Conservation (phyloP, 441 rosid species). For the Melastoma candidum region DNA sequence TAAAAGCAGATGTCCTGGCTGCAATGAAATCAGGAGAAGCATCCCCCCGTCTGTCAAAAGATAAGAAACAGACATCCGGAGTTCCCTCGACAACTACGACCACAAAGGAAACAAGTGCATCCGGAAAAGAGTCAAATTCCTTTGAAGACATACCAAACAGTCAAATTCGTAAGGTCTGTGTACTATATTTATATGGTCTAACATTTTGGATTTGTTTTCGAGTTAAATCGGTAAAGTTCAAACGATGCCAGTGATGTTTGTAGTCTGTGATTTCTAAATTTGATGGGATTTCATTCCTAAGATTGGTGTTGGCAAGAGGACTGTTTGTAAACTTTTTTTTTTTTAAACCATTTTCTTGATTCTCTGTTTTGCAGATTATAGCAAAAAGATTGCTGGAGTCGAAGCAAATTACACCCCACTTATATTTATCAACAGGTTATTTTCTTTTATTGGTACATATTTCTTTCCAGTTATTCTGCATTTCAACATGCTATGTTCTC, state of each 20-base stretch:
- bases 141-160: conserved; percentile 83
- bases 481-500: no score
- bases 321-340: no score
- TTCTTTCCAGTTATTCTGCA: conserved; percentile 10
- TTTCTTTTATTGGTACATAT: conserved; percentile 7
- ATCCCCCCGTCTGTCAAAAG: conserved; percentile 29
- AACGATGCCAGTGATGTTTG: no score
- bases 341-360: neutral
- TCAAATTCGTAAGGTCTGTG: conserved; percentile 94
- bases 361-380: conserved; percentile 44
- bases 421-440: conserved; percentile 83
- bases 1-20: conserved; percentile 75
- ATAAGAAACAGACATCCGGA: conserved; percentile 34
- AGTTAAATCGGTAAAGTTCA: no score
- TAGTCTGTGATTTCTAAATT: no score
- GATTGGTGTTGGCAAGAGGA: no score
- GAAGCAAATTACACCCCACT: conserved; percentile 82
- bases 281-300: no score
- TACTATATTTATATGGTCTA: neutral
- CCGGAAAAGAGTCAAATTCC: conserved; percentile 36
- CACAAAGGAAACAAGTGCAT: conserved; percentile 29
- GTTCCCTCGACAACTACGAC: conserved; percentile 29
- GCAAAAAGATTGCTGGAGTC: conserved; percentile 94
- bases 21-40: conserved; percentile 71
- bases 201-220: neutral